Evolutionary conservation across 768 basidiomycete genomes (phyloP), one percentile per base, ranked within the genome.

Genomic region (Mycena indigotica): DNA sequence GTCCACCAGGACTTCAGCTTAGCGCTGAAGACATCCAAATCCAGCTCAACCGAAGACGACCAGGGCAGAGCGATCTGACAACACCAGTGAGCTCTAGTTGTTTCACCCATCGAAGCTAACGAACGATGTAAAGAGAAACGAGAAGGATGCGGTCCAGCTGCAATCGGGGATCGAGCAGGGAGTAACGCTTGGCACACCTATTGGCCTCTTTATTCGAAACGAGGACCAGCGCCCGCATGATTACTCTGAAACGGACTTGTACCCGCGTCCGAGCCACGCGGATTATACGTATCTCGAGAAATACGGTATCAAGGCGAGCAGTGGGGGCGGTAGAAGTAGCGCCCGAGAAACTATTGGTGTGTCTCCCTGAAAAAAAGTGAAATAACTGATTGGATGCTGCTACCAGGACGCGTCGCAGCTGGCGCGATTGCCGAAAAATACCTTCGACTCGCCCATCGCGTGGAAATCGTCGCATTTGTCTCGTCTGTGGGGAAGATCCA

Each of bases 141-240:
- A 99, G 75, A 97, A 94, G 71, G 97, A 99, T 73, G 80, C 88
- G 21, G 95, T 98, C 16, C 86, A 89, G 53, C 77, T 99, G 28
- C 97, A 99, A 72, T 96, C 95, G 28, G 97, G 97, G 26, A 79
- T 88, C 26, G 97, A 99, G 72, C 87, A 89, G 61, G 97, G 93
- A 25, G 87, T 96, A 26, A 98, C 97, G 2, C 86, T 99, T 21
- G 97, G 97, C 45, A 99, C 97, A 19, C 97, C 97, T 21, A 98
- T 99, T 67, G 95, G 88, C 2, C 85, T 99, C n/a, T 80, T 98
- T 50, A 94, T 99, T 35, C 91, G 86, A 67, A 99, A 99, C 74
- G 95, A 98, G 76, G 97, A 99, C 72, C 97, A 99, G 70, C 82
- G 97, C 26, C 97, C 97, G 19, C 91, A 98, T 68, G 97, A 99